phyloP scores from a whole-genome alignment of 306 rosid genomes.

The Arachis stenosperma region DNA sequence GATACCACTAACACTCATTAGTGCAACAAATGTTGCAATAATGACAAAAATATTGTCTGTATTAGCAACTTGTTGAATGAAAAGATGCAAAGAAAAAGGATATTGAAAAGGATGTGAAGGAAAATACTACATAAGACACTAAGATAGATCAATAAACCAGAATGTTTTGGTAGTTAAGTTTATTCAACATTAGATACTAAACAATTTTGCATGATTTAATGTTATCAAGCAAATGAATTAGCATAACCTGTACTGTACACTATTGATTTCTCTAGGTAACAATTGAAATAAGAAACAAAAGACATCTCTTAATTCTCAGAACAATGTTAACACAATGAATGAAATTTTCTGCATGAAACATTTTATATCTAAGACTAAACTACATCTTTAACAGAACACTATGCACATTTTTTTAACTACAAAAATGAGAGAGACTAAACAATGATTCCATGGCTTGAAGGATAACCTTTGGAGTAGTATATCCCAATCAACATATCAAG shows the following conservation, averaged over 20 bases:
- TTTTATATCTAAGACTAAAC: conserved; percentile 37
- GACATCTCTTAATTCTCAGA: not conserved
- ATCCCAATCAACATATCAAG: conserved; percentile 66
- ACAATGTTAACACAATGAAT: conserved; percentile 44
- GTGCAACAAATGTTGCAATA: too few relatives aligned
- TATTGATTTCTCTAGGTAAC: too few relatives aligned
- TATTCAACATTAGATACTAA: not conserved
- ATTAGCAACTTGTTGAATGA: too few relatives aligned
- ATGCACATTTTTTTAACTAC: conserved; percentile 37
- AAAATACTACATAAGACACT: too few relatives aligned
- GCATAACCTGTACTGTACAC: too few relatives aligned
- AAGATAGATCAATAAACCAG: not conserved
- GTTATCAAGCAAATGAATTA: too few relatives aligned
- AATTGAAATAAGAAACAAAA: too few relatives aligned
- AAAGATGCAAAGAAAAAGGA: not conserved
- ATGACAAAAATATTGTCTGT: too few relatives aligned
- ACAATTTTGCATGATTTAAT: not conserved
- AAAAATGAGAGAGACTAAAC: conserved; percentile 34
- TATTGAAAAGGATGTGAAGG: too few relatives aligned
- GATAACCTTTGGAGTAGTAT: conserved; percentile 42
- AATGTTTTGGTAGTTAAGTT: not conserved
- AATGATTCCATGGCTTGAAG: conserved; percentile 43
- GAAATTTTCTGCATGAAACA: conserved; percentile 38
- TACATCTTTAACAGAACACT: conserved; percentile 19
- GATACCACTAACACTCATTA: too few relatives aligned